Percentiles rank a stretch among this genome's conserved stretches.
phyloP scores from a whole-genome alignment of 2,329 filamentous ascomycete species.

The Sclerotinia borealis region DNA sequence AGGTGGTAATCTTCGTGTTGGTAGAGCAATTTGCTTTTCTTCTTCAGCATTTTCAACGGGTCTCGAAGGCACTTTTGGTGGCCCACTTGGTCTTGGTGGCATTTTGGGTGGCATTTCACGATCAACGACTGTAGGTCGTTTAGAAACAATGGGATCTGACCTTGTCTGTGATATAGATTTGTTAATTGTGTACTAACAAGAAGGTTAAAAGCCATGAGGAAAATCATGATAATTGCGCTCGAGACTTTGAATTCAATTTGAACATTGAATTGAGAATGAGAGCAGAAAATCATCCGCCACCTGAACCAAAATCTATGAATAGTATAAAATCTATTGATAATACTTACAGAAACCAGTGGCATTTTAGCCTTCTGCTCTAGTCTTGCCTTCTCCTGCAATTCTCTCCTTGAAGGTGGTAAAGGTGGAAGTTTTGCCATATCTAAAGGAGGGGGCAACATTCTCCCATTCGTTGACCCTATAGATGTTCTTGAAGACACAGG shows the following conservation, averaged over 20 bases:
- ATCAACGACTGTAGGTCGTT: slow-evolving; percentile 20
- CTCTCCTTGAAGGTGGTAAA: slow-evolving; percentile 49
- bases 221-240: not conserved
- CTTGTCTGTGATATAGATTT: slow-evolving; percentile 26
- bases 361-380: slow-evolving; percentile 36
- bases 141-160: slow-evolving; percentile 34
- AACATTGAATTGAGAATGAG: not conserved
- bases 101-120: slow-evolving; percentile 25
- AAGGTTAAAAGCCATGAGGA: not conserved
- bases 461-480: slow-evolving; percentile 37
- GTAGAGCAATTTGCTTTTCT: slow-evolving; percentile 14
- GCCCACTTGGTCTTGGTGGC: slow-evolving; percentile 34
- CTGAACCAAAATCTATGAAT: not conserved
- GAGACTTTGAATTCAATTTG: not conserved
- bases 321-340: not conserved
- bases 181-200: not conserved
- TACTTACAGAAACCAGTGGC: slow-evolving; percentile 7
- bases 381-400: slow-evolving; percentile 42
- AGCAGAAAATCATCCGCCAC: not conserved
- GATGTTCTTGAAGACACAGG: slow-evolving; percentile 43
- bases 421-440: slow-evolving; percentile 52
- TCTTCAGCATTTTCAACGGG: slow-evolving; percentile 23
- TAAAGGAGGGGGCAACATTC: slow-evolving; percentile 51
- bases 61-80: slow-evolving; percentile 47
- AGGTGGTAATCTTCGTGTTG: slow-evolving; percentile 24